phyloP scores from a whole-genome alignment of 345 rosid genomes.

The Anastatica hierochuntica region DNA sequence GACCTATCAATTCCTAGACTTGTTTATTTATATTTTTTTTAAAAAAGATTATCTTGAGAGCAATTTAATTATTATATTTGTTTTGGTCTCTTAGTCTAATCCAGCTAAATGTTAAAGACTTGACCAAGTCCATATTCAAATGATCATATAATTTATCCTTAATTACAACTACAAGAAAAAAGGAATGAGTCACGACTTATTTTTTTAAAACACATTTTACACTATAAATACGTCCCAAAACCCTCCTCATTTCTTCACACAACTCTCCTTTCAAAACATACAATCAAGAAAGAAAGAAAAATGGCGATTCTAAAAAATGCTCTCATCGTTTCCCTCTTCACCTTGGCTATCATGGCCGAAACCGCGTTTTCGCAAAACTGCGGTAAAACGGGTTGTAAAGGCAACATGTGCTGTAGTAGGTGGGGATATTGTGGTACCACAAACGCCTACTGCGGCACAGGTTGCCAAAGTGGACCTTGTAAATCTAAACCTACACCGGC shows the following conservation, averaged over 20 bases:
- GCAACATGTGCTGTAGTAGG: conserved; percentile 26
- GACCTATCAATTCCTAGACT: no score
- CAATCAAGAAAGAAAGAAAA: neutral
- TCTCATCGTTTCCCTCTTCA: conserved; percentile 13
- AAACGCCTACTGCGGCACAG: conserved; percentile 23
- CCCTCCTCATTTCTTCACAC: conserved; percentile 1
- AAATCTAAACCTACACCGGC: conserved; percentile 9
- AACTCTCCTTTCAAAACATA: no score
- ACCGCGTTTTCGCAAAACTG: conserved; percentile 22
- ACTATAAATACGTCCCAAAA: conserved; percentile 13
- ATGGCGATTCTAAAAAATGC: neutral
- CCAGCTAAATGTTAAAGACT: no score
- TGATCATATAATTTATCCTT: no score
- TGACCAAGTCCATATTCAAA: conserved; percentile 56
- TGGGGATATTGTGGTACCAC: conserved; percentile 27
- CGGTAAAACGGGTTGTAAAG: conserved; percentile 17
- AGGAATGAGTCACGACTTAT: no score
- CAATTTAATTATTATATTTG: no score
- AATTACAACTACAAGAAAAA: no score
- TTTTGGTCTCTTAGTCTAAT: no score
- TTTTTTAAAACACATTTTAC: no score
- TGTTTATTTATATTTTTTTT: no score
- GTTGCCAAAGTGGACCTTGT: conserved; percentile 27
- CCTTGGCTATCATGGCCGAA: conserved; percentile 10
- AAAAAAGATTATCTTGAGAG: no score